A percentile compares a stretch with the other conserved stretches of the same genome.
These are phyloP conservation scores for Sarocladiaceae sp. DNA, from an alignment of 2,329 filamentous ascomycete genomes.

Conservation along the genomic window DNA sequence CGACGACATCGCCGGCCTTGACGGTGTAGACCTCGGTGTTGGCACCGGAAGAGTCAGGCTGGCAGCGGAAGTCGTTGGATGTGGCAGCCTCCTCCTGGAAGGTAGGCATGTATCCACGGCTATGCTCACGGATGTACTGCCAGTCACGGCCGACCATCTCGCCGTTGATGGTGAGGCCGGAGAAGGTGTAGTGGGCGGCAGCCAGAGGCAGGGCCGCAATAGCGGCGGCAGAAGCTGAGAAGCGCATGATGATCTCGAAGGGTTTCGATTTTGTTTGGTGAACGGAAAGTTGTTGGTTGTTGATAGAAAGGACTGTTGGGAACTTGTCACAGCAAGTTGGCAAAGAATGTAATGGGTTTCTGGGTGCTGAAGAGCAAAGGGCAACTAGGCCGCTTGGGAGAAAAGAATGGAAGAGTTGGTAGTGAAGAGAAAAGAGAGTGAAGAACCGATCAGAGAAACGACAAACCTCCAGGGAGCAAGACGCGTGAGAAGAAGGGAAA, in stretches of 20 bases:
- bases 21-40: slow-evolving; percentile 12
- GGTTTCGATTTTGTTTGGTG: not conserved
- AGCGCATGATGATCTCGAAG: not conserved
- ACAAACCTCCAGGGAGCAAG: slow-evolving; percentile 6
- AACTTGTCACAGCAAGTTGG: not conserved
- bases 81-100: slow-evolving; percentile 12
- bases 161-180: slow-evolving; percentile 17
- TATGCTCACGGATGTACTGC: slow-evolving; percentile 15
- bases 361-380: slow-evolving; percentile 5
- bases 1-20: slow-evolving; percentile 13
- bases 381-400: slow-evolving; percentile 7
- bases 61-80: slow-evolving; percentile 13
- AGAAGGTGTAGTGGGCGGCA: slow-evolving; percentile 19
- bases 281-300: not conserved
- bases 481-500: not conserved
- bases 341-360: not conserved
- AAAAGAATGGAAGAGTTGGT: not conserved
- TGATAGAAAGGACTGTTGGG: not conserved
- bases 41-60: slow-evolving; percentile 9
- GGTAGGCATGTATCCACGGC: slow-evolving; percentile 14
- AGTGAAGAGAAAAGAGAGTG: not conserved
- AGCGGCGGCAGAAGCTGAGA: slow-evolving; percentile 9
- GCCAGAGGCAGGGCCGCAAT: slow-evolving; percentile 11
- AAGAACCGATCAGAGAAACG: not conserved
- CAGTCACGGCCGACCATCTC: slow-evolving; percentile 15